Base-by-base conservation (phyloP, 2,329 filamentous ascomycete genomes). In the Botrytis tulipae region DNA sequence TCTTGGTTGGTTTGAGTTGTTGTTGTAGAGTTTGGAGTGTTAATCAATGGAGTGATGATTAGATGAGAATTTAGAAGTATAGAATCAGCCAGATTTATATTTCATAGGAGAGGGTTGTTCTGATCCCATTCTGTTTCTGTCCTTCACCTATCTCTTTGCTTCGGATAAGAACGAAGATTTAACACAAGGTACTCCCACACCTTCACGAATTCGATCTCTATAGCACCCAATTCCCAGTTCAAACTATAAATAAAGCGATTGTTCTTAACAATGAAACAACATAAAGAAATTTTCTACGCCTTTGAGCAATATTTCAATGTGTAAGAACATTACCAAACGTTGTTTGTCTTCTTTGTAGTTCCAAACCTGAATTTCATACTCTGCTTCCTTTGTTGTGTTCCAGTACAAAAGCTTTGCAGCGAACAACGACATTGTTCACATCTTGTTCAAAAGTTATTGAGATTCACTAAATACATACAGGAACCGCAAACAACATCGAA, bases 341-440 rank as follows among this genome's bases (percentile, higher is more conserved):
- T 25, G 7, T 68, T 32, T 54, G 16, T 68, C 25, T 54, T 29
- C 66, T 44, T 68, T 57, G 35, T 57, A 42, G 10, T 42, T 22
- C 16, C 1, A 57, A 16, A 14, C 35, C 48, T 29, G 32, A 3
- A 7, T 42, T 62, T 62, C 22, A 40, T 62, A 18, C 1, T 32
- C 22, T 42, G n/a, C 1, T 29, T 54, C 16, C 66, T 57, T 68
- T 68, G 35, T 68, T 42, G 14, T 3, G 8, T 57, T 68, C 25
- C 5, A 42, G 35, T 54, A 68, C 35, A 68, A 68, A 16, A 68
- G 25, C 48, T 32, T 3, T 1, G 48, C 35, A 68, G 4, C 20
- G 35, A 68, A 68, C 66, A 68, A 68, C 48, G 2, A 10, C 5
- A 68, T 68, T 68, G 48, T 68, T 68, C 65, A 42, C 5, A 40